Percentiles rank a stretch among this genome's conserved stretches.
Conservation (phyloP, 305 asterid species). For the Fraxinus albicans region DNA sequence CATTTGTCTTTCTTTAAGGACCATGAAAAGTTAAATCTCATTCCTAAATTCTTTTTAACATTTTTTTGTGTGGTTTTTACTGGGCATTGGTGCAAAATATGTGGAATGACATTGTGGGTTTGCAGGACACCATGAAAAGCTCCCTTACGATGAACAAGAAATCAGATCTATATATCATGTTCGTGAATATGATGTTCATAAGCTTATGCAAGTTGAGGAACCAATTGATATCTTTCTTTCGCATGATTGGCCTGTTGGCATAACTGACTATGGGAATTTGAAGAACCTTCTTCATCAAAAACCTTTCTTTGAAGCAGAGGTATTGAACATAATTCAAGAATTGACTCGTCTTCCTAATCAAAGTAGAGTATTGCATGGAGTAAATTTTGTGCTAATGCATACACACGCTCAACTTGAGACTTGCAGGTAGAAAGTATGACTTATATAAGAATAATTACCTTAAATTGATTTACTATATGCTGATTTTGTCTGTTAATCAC, state of each 20-base stretch:
- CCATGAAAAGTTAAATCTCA: background rate
- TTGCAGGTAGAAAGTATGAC: background rate
- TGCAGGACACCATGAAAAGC: constrained; percentile 87
- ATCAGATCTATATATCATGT: constrained; percentile 89
- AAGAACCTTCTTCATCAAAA: constrained; percentile 61
- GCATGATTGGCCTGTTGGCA: constrained; percentile 97
- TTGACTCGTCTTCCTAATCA: background rate
- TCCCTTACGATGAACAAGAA: constrained; percentile 74
- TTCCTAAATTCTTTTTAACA: background rate
- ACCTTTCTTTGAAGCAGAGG: constrained; percentile 80
- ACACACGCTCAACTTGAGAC: background rate
- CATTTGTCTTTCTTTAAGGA: background rate
- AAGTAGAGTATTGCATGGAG: background rate
- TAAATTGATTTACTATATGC: background rate
- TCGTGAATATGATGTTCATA: constrained; percentile 88
- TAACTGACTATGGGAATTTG: constrained; percentile 72
- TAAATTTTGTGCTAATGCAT: background rate
- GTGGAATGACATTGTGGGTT: constrained; percentile 23
- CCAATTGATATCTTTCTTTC: constrained; percentile 94
- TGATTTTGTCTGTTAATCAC: background rate
- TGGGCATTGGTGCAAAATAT: constrained; percentile 5
- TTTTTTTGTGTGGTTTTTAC: constrained; percentile 8
- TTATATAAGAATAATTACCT: background rate
- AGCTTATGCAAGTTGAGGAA: constrained; percentile 91
- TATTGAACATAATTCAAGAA: constrained; percentile 22